Evolutionary conservation across 345 rosid species (phyloP).

Genomic region (Syzygium jambos): DNA sequence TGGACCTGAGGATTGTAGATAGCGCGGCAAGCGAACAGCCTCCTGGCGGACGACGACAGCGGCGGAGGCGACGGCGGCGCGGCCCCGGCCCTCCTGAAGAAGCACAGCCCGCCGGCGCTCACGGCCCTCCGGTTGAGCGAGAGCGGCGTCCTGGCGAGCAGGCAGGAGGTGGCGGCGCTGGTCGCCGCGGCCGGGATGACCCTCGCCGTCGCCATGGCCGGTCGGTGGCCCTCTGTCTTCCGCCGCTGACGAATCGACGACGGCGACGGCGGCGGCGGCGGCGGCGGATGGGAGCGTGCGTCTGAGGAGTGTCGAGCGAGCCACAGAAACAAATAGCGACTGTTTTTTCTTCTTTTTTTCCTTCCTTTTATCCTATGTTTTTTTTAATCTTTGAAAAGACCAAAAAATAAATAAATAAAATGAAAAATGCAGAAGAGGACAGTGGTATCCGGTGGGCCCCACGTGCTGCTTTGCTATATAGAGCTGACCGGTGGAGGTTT

Average conservation of each 20-base stretch:
- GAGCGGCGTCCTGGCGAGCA: slow-evolving; percentile 34
- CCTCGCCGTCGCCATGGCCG: slow-evolving; percentile 54
- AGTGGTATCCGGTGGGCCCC: background rate
- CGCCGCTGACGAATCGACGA: background rate
- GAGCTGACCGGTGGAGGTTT: background rate
- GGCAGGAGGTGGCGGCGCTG: slow-evolving; percentile 29
- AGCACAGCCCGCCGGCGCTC: slow-evolving; percentile 6
- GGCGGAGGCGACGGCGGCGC: background rate
- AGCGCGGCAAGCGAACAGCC: slow-evolving; percentile 51
- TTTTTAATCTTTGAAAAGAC: too few relatives aligned
- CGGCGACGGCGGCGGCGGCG: background rate
- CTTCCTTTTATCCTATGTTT: too few relatives aligned
- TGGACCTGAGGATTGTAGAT: slow-evolving; percentile 49
- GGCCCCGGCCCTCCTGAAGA: slow-evolving; percentile 11
- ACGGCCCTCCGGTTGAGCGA: slow-evolving; percentile 4
- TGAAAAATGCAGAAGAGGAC: background rate
- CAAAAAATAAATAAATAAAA: background rate
- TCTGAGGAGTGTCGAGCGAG: background rate
- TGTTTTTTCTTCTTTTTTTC: too few relatives aligned
- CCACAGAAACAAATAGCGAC: background rate
- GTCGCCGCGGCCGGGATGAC: slow-evolving; percentile 27
- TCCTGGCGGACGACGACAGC: slow-evolving; percentile 18
- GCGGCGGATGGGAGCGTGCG: background rate
- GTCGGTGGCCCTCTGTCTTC: background rate
- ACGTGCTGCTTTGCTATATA: background rate